Conservation (phyloP, 257 asterid genomes). For the Craterostigma plantagineum region DNA sequence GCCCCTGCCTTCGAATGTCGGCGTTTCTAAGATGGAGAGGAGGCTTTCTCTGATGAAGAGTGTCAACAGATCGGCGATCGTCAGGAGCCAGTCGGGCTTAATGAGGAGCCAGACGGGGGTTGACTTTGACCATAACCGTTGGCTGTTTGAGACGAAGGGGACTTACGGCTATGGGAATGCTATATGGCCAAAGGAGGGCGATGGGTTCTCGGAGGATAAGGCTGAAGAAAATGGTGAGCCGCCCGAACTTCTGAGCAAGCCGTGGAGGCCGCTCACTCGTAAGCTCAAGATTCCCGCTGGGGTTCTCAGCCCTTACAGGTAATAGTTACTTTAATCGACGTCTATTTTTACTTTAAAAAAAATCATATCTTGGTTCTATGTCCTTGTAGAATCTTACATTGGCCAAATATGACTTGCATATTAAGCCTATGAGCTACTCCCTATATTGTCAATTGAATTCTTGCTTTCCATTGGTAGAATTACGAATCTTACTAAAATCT, state of each 20-base stretch:
- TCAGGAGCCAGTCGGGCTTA: constrained; percentile 33
- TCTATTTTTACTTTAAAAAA: too few relatives aligned
- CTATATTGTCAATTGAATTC: not conserved
- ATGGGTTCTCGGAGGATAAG: constrained; percentile 23
- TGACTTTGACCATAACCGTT: constrained; percentile 55
- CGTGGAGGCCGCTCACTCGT: constrained; percentile 79
- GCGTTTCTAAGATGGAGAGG: constrained; percentile 50
- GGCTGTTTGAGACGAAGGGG: constrained; percentile 69
- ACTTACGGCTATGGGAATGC: constrained; percentile 79
- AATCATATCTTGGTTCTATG: too few relatives aligned
- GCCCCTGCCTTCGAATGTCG: constrained; percentile 31
- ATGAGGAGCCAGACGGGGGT: constrained; percentile 40
- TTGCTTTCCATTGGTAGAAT: not conserved
- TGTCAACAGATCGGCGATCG: constrained; percentile 19
- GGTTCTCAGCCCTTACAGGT: constrained; percentile 58
- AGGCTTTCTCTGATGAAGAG: constrained; percentile 60
- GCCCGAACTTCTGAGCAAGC: constrained; percentile 40
- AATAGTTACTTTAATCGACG: too few relatives aligned
- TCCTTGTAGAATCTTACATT: too few relatives aligned
- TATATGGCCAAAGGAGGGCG: constrained; percentile 58
- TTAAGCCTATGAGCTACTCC: too few relatives aligned
- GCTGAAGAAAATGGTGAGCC: constrained; percentile 23
- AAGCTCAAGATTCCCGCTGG: constrained; percentile 61
- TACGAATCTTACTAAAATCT: not conserved
- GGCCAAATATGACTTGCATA: too few relatives aligned